Conservation (phyloP, 371 early-diverging fungal genomes). For the Mortierella sp. region DNA sequence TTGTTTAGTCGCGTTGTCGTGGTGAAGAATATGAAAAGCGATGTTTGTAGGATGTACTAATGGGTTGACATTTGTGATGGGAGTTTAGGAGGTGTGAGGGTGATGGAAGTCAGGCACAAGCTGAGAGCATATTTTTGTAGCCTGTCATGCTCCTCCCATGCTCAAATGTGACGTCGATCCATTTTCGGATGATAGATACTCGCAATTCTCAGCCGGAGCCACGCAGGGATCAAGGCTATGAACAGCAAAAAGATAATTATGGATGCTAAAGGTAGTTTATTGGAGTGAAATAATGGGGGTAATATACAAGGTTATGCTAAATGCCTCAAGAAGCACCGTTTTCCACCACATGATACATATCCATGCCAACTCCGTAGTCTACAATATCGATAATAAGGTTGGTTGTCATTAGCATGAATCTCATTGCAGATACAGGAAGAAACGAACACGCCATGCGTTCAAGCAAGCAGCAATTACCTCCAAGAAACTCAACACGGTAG, state of each 20-base stretch:
- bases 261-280: background rate
- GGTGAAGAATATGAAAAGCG: background rate
- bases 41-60: background rate
- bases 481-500: slow-evolving; percentile 51
- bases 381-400: background rate
- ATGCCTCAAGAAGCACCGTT: background rate
- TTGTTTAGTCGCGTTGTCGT: background rate
- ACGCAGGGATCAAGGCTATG: too few relatives aligned
- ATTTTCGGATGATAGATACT: too few relatives aligned
- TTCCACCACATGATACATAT: slow-evolving; percentile 40
- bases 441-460: background rate
- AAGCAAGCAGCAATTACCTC: slow-evolving; percentile 27
- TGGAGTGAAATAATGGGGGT: background rate
- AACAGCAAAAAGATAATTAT: too few relatives aligned
- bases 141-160: too few relatives aligned
- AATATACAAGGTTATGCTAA: background rate
- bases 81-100: background rate
- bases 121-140: slow-evolving; percentile 5
- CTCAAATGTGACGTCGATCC: background rate
- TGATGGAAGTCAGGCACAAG: slow-evolving; percentile 10
- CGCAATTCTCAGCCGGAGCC: too few relatives aligned
- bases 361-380: slow-evolving; percentile 54
- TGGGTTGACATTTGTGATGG: slow-evolving; percentile 1
- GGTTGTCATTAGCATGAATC: background rate
- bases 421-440: background rate